Base-by-base conservation (phyloP, 208 protist genomes). In the Trypanosoma boissoni region DNA sequence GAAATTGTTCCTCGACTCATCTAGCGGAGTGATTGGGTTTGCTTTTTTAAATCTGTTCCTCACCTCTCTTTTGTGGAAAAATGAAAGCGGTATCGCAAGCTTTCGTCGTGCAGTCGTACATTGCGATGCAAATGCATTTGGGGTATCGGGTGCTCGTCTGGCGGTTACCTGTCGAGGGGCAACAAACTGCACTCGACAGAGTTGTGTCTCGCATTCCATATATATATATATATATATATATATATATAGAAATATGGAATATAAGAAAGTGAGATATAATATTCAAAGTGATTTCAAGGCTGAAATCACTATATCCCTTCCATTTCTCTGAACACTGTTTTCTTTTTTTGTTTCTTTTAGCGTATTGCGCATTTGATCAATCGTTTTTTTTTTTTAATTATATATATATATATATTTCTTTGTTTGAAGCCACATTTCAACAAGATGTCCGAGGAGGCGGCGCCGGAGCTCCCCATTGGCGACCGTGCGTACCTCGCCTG, bases 401-500 rank as follows among this genome's bases (percentile, higher is more conserved):
- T 2, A n/a, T 3, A 42, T 54, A 52, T 60, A 43, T 43, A 28
- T 44, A 63, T 54, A 46, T 66, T 42, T 67, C 34, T 36, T 50
- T 50, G 10, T 28, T 16, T 31, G 16, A 42, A 12, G 16, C 8
- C 18, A 10, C 9, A 3, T 3, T n/a, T n/a, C n/a, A n/a, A n/a
- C n/a, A n/a, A n/a, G n/a, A n/a, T n/a, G n/a, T n/a, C 27, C 2
- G 58, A 72, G 29, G 85, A 92, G 69, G 52, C 67, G 12, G 74
- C 83, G 24, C 88, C 88, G 31, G 85, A 92, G 65, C 76, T 95
- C 8, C 88, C 88, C 4, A 60, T 83, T n/a, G 77, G 75, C 10
- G 76, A 86, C 24, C 63, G 73, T 12, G 76, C 76, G 36, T 88
- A 89, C 58, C 88, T 78, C 43, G 85, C 85, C 12, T 95, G 88